Percentiles rank a stretch among this genome's conserved stretches.
Evolutionary conservation across 768 basidiomycete genomes (phyloP).

Genomic region (Chalciporus chontae): DNA sequence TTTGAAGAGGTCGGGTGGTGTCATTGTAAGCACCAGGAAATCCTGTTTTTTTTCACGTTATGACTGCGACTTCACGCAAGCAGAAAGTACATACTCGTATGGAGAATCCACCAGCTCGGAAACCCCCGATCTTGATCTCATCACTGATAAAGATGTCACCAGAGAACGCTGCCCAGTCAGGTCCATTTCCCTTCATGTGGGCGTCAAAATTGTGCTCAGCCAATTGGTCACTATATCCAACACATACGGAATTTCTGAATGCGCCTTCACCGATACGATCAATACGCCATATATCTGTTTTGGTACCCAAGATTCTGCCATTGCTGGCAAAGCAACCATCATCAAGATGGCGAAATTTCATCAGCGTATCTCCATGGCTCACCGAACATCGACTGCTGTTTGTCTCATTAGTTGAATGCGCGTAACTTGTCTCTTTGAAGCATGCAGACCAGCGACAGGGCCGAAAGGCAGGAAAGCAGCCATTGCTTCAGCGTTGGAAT

Average conservation of each 20-base stretch:
- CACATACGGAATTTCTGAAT: conserved; percentile 54
- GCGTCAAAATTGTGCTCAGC: conserved; percentile 3
- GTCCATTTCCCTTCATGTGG: conserved; percentile 51
- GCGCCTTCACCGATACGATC: conserved; percentile 62
- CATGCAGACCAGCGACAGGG: conserved; percentile 38
- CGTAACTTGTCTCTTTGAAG: conserved; percentile 37
- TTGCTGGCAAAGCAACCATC: conserved; percentile 36
- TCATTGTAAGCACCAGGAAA: conserved; percentile 58
- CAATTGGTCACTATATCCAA: not conserved
- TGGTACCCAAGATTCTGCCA: conserved; percentile 44
- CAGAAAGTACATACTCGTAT: conserved; percentile 47
- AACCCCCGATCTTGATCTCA: conserved; percentile 53
- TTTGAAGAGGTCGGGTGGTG: conserved; percentile 52
- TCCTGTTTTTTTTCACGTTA: conserved; percentile 43
- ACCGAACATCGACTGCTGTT: conserved; percentile 61
- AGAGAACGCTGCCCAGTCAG: conserved; percentile 57
- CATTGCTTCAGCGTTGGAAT: conserved; percentile 53
- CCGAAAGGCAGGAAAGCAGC: conserved; percentile 58
- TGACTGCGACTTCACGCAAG: conserved; percentile 1
- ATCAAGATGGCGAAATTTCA: not conserved
- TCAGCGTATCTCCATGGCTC: conserved; percentile 6
- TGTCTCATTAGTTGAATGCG: conserved; percentile 65
- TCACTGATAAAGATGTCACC: conserved; percentile 58
- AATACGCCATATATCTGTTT: conserved; percentile 68
- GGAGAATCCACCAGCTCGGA: conserved; percentile 60